Evolutionary conservation across 2,329 filamentous ascomycete species (phyloP).

Genomic region (Aspergillus fructus): DNA sequence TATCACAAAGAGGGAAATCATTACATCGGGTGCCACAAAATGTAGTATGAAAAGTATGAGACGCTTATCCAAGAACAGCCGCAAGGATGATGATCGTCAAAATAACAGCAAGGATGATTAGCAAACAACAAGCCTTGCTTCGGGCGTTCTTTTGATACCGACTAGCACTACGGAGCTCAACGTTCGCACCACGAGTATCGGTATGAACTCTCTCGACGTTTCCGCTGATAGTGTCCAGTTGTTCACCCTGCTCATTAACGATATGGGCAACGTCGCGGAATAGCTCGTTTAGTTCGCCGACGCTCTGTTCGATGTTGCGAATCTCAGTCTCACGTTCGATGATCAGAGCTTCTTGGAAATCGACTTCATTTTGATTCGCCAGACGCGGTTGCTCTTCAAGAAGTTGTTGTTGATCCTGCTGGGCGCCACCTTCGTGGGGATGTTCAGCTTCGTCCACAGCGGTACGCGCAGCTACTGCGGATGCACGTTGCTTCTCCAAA

Average conservation of each 20-base stretch:
- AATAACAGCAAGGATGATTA: slow-evolving; percentile 85
- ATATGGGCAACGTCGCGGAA: slow-evolving; percentile 99
- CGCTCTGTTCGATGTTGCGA: slow-evolving; percentile 93
- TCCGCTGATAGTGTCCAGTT: slow-evolving; percentile 80
- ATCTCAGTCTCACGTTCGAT: slow-evolving; percentile 97
- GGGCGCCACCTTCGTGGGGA: slow-evolving; percentile 34
- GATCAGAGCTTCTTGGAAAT: slow-evolving; percentile 95
- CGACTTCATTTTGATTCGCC: slow-evolving; percentile 89
- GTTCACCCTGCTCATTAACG: slow-evolving; percentile 87
- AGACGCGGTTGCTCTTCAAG: slow-evolving; percentile 76
- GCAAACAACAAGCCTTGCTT: slow-evolving; percentile 88
- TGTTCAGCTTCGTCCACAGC: slow-evolving; percentile 63
- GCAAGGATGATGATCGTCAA: slow-evolving; percentile 87
- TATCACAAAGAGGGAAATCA: slow-evolving; percentile 29
- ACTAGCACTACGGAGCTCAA: slow-evolving; percentile 80
- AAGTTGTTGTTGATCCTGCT: slow-evolving; percentile 64
- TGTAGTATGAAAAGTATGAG: neutral
- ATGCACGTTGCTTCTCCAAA: slow-evolving; percentile 88
- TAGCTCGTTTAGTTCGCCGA: slow-evolving; percentile 91
- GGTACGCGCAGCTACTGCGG: slow-evolving; percentile 76
- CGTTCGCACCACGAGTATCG: slow-evolving; percentile 80
- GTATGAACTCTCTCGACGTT: slow-evolving; percentile 82
- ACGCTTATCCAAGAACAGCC: slow-evolving; percentile 67
- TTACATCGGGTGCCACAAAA: slow-evolving; percentile 6
- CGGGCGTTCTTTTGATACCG: slow-evolving; percentile 93